A percentile compares a stretch with the other conserved stretches of the same genome.
Conservation (phyloP, 2,329 filamentous ascomycete genomes). For the Ophiostoma perfectum region DNA sequence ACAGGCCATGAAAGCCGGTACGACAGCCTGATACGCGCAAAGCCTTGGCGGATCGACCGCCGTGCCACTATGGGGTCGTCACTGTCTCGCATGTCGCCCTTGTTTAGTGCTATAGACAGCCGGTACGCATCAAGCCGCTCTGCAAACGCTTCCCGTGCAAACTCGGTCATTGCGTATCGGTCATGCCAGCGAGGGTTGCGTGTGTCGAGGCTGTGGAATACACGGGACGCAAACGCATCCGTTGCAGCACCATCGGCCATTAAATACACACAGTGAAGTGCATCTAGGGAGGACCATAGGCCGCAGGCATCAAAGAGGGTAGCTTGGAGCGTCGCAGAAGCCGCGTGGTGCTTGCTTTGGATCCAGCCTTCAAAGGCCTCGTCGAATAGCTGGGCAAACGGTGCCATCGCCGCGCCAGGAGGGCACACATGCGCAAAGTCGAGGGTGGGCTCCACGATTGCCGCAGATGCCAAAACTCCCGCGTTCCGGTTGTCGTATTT, state of each 20-base stretch:
- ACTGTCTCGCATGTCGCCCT: not conserved
- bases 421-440: constrained; percentile 54
- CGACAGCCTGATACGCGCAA: constrained; percentile 59
- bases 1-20: constrained; percentile 64
- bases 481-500: constrained; percentile 38
- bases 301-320: constrained; percentile 65
- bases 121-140: constrained; percentile 42
- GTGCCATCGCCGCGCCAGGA: constrained; percentile 45
- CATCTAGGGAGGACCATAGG: constrained; percentile 58
- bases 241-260: constrained; percentile 67
- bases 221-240: constrained; percentile 57
- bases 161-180: constrained; percentile 71
- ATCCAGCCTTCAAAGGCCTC: constrained; percentile 71
- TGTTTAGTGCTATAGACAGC: constrained; percentile 25
- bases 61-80: constrained; percentile 43
- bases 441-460: constrained; percentile 42
- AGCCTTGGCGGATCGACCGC: constrained; percentile 54
- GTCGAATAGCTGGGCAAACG: constrained; percentile 71
- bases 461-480: constrained; percentile 26
- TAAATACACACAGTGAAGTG: constrained; percentile 68
- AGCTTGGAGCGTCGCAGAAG: constrained; percentile 59
- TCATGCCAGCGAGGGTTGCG: constrained; percentile 65
- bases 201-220: constrained; percentile 72
- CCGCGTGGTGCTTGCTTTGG: constrained; percentile 63
- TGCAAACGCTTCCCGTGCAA: constrained; percentile 67